These are phyloP conservation scores for Calonectria pseudoturangicola DNA, from an alignment of 2,329 filamentous ascomycete genomes.

Conservation along the genomic window DNA sequence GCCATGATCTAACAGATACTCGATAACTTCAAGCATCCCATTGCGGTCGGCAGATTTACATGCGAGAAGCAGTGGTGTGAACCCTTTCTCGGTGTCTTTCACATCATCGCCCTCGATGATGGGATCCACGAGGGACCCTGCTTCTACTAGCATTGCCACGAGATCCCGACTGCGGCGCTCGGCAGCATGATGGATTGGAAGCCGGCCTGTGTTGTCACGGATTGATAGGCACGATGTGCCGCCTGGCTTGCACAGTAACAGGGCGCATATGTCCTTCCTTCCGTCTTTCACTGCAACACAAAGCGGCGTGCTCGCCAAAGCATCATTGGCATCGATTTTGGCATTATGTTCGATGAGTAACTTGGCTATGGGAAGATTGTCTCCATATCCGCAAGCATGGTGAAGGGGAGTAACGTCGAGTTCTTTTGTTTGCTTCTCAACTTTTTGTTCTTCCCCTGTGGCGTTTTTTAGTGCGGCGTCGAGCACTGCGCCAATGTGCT, in stretches of 20 bases:
- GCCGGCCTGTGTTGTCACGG: background rate
- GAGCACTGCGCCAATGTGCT: slow-evolving; percentile 26
- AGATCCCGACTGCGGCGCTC: background rate
- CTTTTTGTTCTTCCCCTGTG: background rate
- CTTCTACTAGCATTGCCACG: slow-evolving; percentile 29
- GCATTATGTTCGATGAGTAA: slow-evolving; percentile 27
- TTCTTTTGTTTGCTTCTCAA: slow-evolving; percentile 15
- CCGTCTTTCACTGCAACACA: slow-evolving; percentile 1
- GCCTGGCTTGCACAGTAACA: slow-evolving; percentile 27
- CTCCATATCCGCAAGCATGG: slow-evolving; percentile 29
- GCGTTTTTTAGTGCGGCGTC: slow-evolving; percentile 1
- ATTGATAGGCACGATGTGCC: slow-evolving; percentile 17
- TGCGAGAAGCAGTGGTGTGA: slow-evolving; percentile 26
- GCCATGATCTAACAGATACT: slow-evolving; percentile 34
- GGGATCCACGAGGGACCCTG: slow-evolving; percentile 28
- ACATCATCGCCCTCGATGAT: slow-evolving; percentile 21
- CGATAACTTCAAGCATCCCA: slow-evolving; percentile 25
- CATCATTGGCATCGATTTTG: slow-evolving; percentile 24
- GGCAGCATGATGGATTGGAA: slow-evolving; percentile 30
- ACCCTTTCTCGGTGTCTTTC: slow-evolving; percentile 24
- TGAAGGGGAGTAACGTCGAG: slow-evolving; percentile 34
- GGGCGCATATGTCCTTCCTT: slow-evolving; percentile 8
- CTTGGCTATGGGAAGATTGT: slow-evolving; percentile 23
- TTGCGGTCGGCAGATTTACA: slow-evolving; percentile 16
- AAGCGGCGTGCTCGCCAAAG: slow-evolving; percentile 24